Evolutionary conservation across 495 filamentous ascomycete genomes (phyloP), one percentile per base, ranked within the genome.

Genomic region (Xylaria cubensis): DNA sequence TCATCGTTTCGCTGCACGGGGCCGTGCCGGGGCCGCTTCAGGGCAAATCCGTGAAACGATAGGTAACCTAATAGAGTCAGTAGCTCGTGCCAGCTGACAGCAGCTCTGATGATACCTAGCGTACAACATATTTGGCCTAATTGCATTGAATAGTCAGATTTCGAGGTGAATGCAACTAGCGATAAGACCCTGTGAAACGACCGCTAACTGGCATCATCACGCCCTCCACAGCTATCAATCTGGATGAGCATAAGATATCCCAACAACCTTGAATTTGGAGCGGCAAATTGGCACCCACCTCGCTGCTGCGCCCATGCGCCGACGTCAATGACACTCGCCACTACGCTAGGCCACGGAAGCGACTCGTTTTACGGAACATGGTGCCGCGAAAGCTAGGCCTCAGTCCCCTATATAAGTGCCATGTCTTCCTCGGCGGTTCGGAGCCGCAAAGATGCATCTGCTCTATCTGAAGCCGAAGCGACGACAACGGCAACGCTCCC

Each of bases 391-490:
- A 59, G 63, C 53, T 56, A 41, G 19, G 26, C 62, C 34, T 36
- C 26, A 67, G 32, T 46, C 41, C n/a, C 63, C n/a, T n/a, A 29
- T 36, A 67, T 72, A 72, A 32, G 26, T 51, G 63, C 51, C 50
- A 72, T 72, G 70, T 48, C 69, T 71, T 65, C 63, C 9, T 48
- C 69, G 39, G 59, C 50, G 2, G 2, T 46, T 36, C 53, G 46
- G 36, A 58, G 44, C 61, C 69, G 59, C 69, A 64, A 71, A 58
- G 69, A 71, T 36, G 36, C 19, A 62, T 65, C 67, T 39, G 21
- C 56, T 44, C 6, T 10, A 19, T 50, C 12, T 29, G 67, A 51
- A 32, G 55, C n/a, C 21, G 26, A 26, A 34, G 17, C 32, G 8
- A 12, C 29, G 3, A 24, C n/a, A 21, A 24, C 42, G 42, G 15